Conservation (phyloP, 805 yeast species). For the Teunomyces kruisii region DNA sequence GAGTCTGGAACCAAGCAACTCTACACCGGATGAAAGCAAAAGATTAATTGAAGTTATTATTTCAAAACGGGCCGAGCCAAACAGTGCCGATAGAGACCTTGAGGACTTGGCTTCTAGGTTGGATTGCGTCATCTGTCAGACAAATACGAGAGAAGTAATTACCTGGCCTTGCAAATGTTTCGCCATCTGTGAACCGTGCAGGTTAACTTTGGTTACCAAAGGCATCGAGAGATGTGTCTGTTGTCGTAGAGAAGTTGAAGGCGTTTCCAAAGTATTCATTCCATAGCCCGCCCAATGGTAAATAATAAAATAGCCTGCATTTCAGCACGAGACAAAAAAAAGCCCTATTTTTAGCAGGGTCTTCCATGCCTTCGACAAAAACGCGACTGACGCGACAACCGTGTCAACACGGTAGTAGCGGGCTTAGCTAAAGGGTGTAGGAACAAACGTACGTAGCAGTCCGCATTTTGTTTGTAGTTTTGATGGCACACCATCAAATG, state of each 20-base stretch:
- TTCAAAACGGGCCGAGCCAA: conserved; percentile 10
- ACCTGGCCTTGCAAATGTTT: conserved; percentile 94
- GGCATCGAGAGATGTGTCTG: conserved; percentile 81
- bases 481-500: no score
- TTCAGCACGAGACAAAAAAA: no score
- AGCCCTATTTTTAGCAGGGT: neutral
- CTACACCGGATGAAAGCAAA: conserved; percentile 14
- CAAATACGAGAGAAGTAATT: conserved; percentile 69
- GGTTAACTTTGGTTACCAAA: conserved; percentile 68
- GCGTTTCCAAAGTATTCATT: conserved; percentile 57
- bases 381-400: neutral
- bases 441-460: no score
- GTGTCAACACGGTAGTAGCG: no score
- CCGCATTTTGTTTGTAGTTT: no score
- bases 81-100: conserved; percentile 15
- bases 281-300: no score
- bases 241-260: conserved; percentile 73
- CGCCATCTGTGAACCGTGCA: conserved; percentile 82
- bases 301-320: neutral
- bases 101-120: conserved; percentile 34
- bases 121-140: conserved; percentile 80
- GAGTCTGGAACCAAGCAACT: neutral
- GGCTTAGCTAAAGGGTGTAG: no score
- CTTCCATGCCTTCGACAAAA: neutral
- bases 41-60: conserved; percentile 23